A percentile compares a stretch with the other conserved stretches of the same genome.
These are phyloP conservation scores for Penicillium sp. DNA, from an alignment of 2,329 filamentous ascomycete species.

Conservation along the genomic window DNA sequence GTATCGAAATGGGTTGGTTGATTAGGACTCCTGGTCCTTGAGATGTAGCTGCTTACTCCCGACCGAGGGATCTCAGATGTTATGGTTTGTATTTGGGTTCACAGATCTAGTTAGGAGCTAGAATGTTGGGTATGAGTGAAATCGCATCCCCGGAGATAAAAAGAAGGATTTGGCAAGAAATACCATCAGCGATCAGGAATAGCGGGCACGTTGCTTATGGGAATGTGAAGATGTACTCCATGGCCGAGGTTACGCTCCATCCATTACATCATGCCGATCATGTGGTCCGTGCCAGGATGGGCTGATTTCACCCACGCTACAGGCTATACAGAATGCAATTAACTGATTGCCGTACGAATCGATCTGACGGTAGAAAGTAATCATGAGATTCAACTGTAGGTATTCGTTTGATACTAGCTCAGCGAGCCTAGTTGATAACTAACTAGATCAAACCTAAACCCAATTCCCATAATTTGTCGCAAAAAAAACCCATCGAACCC, in stretches of 20 bases:
- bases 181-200: neutral
- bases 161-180: neutral
- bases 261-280: constrained; percentile 29
- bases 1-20: neutral
- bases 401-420: constrained; percentile 7
- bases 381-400: neutral
- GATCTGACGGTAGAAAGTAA: neutral
- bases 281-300: constrained; percentile 15
- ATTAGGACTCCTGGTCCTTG: neutral
- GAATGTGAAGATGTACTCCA: constrained; percentile 17
- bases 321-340: neutral
- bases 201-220: neutral
- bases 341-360: neutral
- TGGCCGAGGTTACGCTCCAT: constrained; percentile 23
- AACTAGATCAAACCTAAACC: constrained; percentile 11
- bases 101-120: neutral
- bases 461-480: constrained; percentile 9
- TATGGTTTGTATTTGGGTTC: constrained; percentile 58
- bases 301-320: neutral
- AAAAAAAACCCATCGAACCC: constrained; percentile 2
- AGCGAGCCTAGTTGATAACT: constrained; percentile 5
- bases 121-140: neutral
- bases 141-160: neutral
- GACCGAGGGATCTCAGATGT: constrained; percentile 1
- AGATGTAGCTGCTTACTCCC: neutral